Percentiles rank a stretch among this genome's conserved stretches.
phyloP scores from a whole-genome alignment of 1,284 basidiomycete genomes.

The Cystobasidium sp. region DNA sequence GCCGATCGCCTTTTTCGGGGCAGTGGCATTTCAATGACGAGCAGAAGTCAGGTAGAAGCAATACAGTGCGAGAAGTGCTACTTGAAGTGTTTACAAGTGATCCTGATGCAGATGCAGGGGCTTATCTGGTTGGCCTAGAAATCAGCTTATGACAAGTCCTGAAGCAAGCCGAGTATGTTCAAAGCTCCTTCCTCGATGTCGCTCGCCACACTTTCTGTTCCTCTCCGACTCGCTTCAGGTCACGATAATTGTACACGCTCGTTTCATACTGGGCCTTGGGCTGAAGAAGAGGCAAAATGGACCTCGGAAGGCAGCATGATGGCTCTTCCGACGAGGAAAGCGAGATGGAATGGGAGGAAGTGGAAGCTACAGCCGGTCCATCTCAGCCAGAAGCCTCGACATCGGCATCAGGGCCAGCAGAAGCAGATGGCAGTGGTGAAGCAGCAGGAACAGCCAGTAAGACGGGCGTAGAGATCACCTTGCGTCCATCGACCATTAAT shows the following conservation, averaged over 20 bases:
- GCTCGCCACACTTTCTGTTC: neutral
- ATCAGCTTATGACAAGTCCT: neutral
- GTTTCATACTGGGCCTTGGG: neutral
- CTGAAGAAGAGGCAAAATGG: constrained; percentile 5
- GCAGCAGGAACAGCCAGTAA: constrained; percentile 46
- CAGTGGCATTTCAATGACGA: too few species aligned
- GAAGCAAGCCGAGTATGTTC: neutral
- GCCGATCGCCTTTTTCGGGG: too few species aligned
- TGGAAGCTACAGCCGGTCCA: constrained; percentile 59
- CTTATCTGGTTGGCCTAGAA: too few species aligned
- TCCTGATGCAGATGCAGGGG: too few species aligned
- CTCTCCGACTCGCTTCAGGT: constrained; percentile 1
- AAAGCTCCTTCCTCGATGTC: neutral
- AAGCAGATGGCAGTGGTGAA: constrained; percentile 15
- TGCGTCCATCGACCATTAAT: constrained; percentile 47
- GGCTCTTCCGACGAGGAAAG: constrained; percentile 58
- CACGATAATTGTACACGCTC: neutral
- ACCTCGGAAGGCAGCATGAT: constrained; percentile 24
- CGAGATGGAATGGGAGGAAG: constrained; percentile 68
- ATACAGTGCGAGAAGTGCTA: too few species aligned
- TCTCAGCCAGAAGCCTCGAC: constrained; percentile 22
- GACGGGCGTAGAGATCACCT: constrained; percentile 56
- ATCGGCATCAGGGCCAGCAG: constrained; percentile 6
- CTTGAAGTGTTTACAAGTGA: too few species aligned
- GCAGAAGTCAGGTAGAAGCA: too few species aligned